Evolutionary conservation across 1,284 basidiomycete species (phyloP).

Genomic region (Vanrija sp.): DNA sequence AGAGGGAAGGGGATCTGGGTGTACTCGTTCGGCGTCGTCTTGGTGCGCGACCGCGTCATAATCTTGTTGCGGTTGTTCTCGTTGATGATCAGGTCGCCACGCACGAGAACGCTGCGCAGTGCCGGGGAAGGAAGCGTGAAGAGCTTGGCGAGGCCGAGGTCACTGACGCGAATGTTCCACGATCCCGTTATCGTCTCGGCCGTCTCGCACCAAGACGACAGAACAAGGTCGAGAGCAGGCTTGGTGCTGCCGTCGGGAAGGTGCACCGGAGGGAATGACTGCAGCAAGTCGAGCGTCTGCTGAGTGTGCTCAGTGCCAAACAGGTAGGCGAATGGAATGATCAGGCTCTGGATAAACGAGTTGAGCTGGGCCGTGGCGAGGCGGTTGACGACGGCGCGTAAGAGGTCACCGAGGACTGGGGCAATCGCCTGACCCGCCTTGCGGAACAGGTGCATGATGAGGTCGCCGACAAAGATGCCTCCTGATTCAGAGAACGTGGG

Average conservation of each 20-base stretch:
- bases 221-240: constrained; percentile 65
- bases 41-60: constrained; percentile 89
- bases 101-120: constrained; percentile 67
- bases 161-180: constrained; percentile 80
- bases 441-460: constrained; percentile 87
- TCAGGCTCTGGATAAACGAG: constrained; percentile 75
- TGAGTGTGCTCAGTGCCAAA: constrained; percentile 73
- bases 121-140: constrained; percentile 64
- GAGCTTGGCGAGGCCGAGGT: constrained; percentile 73
- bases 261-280: constrained; percentile 54
- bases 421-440: constrained; percentile 64
- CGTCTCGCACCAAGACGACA: constrained; percentile 89
- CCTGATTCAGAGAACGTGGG: constrained; percentile 66
- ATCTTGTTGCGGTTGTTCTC: constrained; percentile 78
- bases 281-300: constrained; percentile 69
- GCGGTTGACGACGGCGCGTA: constrained; percentile 75
- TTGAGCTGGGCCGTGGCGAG: constrained; percentile 80
- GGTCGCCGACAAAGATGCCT: constrained; percentile 85
- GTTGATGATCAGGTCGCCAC: constrained; percentile 86
- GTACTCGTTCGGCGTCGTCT: constrained; percentile 76
- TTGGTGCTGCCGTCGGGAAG: constrained; percentile 53
- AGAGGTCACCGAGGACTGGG: constrained; percentile 72
- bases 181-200: constrained; percentile 90
- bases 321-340: constrained; percentile 89
- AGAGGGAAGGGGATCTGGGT: constrained; percentile 80